Evolutionary conservation across 163 green algal genomes (phyloP), one percentile per base, ranked within the genome.

Genomic region (Scenedesmus sp.): DNA sequence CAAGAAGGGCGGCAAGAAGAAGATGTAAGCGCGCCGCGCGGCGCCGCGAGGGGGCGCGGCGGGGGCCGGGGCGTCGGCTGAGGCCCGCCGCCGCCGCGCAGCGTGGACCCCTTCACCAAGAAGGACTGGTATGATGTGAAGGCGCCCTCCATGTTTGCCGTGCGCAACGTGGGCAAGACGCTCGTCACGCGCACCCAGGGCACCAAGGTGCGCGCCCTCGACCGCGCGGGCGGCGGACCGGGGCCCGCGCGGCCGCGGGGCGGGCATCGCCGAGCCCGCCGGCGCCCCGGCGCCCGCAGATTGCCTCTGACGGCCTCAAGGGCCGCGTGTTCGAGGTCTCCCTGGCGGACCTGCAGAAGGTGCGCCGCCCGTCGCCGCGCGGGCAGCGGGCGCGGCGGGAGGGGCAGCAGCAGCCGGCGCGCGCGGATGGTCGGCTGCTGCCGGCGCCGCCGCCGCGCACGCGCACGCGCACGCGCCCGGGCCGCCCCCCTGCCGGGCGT

Each of bases 91-190:
- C 4, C 33, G n/a, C 2, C 74, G 77, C 54, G 70, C 89, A 98
- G 91, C 63, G 86, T 93, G 34, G 96, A 99, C 86, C 96, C 96
- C 70, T 99, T 99, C 91, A 86, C 90, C 63, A 98, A 98, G 92
- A 99, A 99, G 93, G 96, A 99, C 87, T 99, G 96, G 96, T 99
- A 99, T 93, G 94, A 98, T 81, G 92, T 99, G 84, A 99, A 99
- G 92, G 96, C 96, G 10, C 96, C 96, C 60, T 94, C 86, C 84
- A 94, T 95, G 85, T 99, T 99, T 92, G 89, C 81, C 53, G 80
- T 90, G 58, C 90, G 95, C 77, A 95, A 95, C 64, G 85, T 98
- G 26, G 96, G 96, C 87, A 98, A 99, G 96, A 99, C 96, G 18
- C 89, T 99, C 70, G 94, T 98, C 24, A 99, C 95, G 50, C 87